phyloP scores from a whole-genome alignment of 352 stramenopile species.

The Globisporangium heterothallicum region DNA sequence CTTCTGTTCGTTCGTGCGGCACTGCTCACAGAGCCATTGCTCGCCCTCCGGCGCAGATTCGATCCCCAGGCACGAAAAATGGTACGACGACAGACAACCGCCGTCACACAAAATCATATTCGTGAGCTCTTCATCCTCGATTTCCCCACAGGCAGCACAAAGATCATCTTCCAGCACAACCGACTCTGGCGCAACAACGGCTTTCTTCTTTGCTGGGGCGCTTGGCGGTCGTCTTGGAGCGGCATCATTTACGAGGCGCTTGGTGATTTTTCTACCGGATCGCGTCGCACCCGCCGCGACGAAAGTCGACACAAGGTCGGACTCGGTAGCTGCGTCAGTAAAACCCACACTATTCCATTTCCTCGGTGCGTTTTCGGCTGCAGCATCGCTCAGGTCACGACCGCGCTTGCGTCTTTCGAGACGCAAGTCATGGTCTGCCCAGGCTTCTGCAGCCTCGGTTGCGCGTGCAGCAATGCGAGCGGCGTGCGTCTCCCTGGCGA shows the following conservation, averaged over 20 bases:
- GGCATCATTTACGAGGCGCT: conserved; percentile 39
- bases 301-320: conserved; percentile 27
- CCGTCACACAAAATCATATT: conserved; percentile 92
- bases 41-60: conserved; percentile 58
- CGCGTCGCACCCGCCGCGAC: conserved; percentile 57
- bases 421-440: conserved; percentile 38
- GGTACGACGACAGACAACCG: conserved; percentile 89
- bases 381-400: conserved; percentile 14
- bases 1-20: conserved; percentile 77
- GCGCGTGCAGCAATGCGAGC: conserved; percentile 40
- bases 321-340: not conserved
- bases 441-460: conserved; percentile 27
- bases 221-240: conserved; percentile 19
- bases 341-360: not conserved
- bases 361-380: not conserved
- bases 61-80: conserved; percentile 89
- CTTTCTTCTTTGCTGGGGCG: conserved; percentile 31
- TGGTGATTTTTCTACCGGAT: conserved; percentile 62
- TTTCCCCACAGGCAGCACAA: conserved; percentile 72
- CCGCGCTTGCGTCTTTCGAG: conserved; percentile 32
- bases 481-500: conserved; percentile 20
- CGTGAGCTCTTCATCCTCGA: conserved; percentile 73
- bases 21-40: conserved; percentile 90
- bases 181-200: not conserved
- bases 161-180: conserved; percentile 72